Conservation (phyloP, 2,329 filamentous ascomycete genomes). For the Penicillium verrucosum region DNA sequence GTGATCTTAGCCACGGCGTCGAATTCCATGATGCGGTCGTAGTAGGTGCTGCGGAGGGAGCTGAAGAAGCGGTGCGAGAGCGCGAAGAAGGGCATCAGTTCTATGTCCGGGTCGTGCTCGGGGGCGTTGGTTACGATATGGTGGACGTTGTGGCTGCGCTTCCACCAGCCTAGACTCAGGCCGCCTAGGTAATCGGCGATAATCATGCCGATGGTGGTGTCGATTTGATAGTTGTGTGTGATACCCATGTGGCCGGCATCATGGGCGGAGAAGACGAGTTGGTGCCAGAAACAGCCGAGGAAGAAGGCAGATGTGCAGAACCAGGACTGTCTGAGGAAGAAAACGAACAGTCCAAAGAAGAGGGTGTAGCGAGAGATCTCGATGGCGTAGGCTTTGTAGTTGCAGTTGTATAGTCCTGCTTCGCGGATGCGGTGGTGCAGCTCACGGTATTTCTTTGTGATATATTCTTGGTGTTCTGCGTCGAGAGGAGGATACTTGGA, state of each 20-base stretch:
- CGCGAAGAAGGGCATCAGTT: slow-evolving; percentile 82
- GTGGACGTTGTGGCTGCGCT: slow-evolving; percentile 90
- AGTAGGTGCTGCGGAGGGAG: slow-evolving; percentile 71
- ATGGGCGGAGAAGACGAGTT: slow-evolving; percentile 85
- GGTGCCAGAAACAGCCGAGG: slow-evolving; percentile 84
- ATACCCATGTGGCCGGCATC: slow-evolving; percentile 96
- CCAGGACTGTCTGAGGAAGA: slow-evolving; percentile 59
- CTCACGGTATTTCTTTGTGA: slow-evolving; percentile 58
- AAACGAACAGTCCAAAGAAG: slow-evolving; percentile 52
- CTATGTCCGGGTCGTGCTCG: slow-evolving; percentile 92
- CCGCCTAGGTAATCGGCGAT: slow-evolving; percentile 86
- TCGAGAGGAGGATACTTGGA: slow-evolving; percentile 77
- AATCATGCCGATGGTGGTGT: slow-evolving; percentile 80
- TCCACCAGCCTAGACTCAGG: slow-evolving; percentile 92
- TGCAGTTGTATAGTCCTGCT: slow-evolving; percentile 74
- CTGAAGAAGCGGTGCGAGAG: slow-evolving; percentile 78
- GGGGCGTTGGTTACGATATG: slow-evolving; percentile 93
- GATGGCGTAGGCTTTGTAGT: slow-evolving; percentile 69
- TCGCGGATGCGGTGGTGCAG: slow-evolving; percentile 42
- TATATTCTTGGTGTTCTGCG: slow-evolving; percentile 64
- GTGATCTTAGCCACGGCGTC: slow-evolving; percentile 67
- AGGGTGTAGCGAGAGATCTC: slow-evolving; percentile 66
- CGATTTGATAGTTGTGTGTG: slow-evolving; percentile 78
- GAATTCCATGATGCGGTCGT: slow-evolving; percentile 73
- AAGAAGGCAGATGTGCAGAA: slow-evolving; percentile 67